Evolutionary conservation across 345 rosid genomes (phyloP).

Genomic region (Lumnitzera racemosa): DNA sequence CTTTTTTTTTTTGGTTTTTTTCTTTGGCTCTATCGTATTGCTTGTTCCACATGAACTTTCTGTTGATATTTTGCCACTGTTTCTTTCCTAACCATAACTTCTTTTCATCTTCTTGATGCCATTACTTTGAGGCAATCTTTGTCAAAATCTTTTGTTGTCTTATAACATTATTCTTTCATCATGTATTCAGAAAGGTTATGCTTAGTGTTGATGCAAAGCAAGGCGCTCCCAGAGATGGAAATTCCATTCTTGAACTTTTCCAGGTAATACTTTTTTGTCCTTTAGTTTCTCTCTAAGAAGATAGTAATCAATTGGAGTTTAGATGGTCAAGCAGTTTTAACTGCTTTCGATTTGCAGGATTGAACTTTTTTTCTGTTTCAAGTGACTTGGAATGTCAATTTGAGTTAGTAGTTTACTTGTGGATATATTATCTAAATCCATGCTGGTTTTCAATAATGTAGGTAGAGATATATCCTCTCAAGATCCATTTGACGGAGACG

Average conservation of each 20-base stretch:
- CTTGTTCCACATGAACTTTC: too few relatives aligned
- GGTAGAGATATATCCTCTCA: slow-evolving; percentile 97
- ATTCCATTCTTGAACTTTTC: slow-evolving; percentile 83
- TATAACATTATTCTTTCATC: background rate
- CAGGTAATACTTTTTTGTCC: slow-evolving; percentile 37
- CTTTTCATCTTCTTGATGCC: too few relatives aligned
- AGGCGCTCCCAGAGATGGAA: slow-evolving; percentile 87
- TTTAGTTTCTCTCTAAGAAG: too few relatives aligned
- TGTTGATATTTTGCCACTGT: too few relatives aligned
- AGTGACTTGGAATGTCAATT: background rate
- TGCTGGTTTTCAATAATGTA: slow-evolving; percentile 20
- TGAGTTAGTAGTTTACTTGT: slow-evolving; percentile 3
- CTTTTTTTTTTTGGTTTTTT: too few relatives aligned
- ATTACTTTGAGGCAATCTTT: background rate
- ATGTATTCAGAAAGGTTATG: slow-evolving; percentile 73
- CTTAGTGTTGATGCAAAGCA: slow-evolving; percentile 92
- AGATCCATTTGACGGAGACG: slow-evolving; percentile 93
- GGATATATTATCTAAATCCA: background rate
- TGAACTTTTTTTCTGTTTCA: background rate
- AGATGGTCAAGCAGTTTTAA: too few relatives aligned
- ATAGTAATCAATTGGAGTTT: too few relatives aligned
- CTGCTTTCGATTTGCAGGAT: too few relatives aligned
- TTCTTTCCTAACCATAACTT: too few relatives aligned
- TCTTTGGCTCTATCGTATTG: too few relatives aligned
- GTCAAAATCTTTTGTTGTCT: background rate